phyloP scores from a whole-genome alignment of 2,329 filamentous ascomycete genomes.

The Penicillium sp. region DNA sequence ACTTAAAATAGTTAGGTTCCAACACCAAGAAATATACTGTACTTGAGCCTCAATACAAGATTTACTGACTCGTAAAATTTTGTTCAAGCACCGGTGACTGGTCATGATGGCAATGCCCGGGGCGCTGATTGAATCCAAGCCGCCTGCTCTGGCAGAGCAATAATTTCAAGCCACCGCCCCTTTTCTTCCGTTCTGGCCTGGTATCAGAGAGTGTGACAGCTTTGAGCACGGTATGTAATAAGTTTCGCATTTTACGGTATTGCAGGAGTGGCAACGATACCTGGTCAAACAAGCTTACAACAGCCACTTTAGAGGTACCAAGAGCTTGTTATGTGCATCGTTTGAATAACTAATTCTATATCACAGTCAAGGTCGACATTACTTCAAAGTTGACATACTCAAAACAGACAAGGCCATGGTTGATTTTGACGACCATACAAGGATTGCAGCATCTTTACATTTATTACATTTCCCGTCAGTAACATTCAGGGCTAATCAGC shows the following conservation, averaged over 20 bases:
- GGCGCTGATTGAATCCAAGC: neutral
- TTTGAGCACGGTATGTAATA: neutral
- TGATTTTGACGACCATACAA: neutral
- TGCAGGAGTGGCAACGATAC: neutral
- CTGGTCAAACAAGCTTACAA: neutral
- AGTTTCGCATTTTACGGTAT: neutral
- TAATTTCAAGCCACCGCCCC: neutral
- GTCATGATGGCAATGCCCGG: neutral
- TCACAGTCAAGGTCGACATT: neutral
- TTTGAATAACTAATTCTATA: neutral
- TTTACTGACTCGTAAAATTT: too few species aligned
- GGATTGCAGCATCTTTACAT: neutral
- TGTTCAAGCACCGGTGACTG: too few species aligned
- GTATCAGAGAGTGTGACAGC: neutral
- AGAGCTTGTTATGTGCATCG: neutral
- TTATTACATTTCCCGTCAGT: neutral
- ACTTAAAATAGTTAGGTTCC: neutral
- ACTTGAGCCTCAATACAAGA: neutral
- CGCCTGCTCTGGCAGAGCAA: neutral
- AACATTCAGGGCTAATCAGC: neutral
- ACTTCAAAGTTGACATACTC: too few species aligned
- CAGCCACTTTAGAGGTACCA: neutral
- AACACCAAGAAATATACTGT: neutral
- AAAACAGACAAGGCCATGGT: neutral
- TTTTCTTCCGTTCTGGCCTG: neutral